phyloP scores from a whole-genome alignment of 1,284 basidiomycete species.

The Trichosporon asahii region DNA sequence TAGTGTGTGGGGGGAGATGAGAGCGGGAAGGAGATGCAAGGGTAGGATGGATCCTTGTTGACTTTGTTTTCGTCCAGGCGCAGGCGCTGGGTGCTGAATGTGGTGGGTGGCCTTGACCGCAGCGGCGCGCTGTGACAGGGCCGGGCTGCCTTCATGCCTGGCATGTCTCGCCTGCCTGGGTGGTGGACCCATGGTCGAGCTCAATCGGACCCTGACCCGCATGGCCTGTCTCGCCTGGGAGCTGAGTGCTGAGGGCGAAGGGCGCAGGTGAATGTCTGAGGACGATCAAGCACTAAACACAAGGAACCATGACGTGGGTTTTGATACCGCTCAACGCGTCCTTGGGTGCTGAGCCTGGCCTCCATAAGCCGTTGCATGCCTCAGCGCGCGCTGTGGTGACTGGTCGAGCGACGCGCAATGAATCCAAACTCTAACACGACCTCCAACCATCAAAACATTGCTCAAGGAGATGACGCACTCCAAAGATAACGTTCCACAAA shows the following conservation, averaged over 20 bases:
- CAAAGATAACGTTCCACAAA: background rate
- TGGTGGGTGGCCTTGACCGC: no score
- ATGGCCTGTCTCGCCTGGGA: background rate
- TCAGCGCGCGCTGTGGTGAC: background rate
- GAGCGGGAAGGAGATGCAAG: conserved; percentile 1
- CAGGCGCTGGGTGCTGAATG: no score
- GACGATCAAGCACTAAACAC: background rate
- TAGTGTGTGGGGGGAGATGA: background rate
- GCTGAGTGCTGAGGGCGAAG: no score
- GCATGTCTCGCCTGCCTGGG: no score
- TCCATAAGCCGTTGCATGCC: background rate
- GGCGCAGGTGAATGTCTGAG: background rate
- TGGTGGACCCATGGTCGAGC: background rate
- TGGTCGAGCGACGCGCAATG: background rate
- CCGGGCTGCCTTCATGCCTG: no score
- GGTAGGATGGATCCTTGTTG: background rate
- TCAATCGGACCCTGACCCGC: background rate
- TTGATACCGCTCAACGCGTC: background rate
- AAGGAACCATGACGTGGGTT: background rate
- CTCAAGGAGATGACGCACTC: conserved; percentile 3
- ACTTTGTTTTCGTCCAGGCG: background rate
- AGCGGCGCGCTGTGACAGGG: no score
- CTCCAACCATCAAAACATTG: background rate
- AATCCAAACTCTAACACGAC: background rate
- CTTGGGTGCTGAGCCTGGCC: background rate